Evolutionary conservation across 805 yeast species (phyloP), one percentile per base, ranked within the genome.

Genomic region (Wickerhamomyces bovis): DNA sequence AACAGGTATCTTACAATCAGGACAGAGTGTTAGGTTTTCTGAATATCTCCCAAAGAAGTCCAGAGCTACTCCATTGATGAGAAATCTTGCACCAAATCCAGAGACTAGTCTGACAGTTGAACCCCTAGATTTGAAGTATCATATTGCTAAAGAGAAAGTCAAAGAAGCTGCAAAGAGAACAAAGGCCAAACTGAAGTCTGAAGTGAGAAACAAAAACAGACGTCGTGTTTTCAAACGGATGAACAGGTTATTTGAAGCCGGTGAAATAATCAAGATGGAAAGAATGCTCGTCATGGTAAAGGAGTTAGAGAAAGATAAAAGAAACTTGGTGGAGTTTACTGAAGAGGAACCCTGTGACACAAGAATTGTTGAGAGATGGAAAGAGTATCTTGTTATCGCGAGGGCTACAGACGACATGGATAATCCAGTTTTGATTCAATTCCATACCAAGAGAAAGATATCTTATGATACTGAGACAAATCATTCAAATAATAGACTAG

Each of bases 341-440:
- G 88, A 81, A 49, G 59, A 64, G 10, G 81, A 78, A 47, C 67
- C 73, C 1, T 69, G 71, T 22, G 78, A 78, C 38, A 71, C 86
- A 0, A 65, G 83, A 44, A 73, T 85, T 1, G 50, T 72, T 10
- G 90, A 86, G 47, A 66, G 89, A 42, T 89, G 97, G 94, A 78
- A 75, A 50, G 97, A 90, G 60, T 87, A 81, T 58, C 67, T 80
- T 23, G 83, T 85, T 3, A 88, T 85, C 2, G 81, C 84, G 1
- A 68, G 92, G 49, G 74, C 77, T n/a, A 79, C 86, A 0, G 81
- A 78, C 15, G 65, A 71, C 47, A 42, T 57, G 0, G 69, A 66
- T 2, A 64, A 67, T 10, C 90, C 95, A 0, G 58, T 88, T 0
- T 61, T 70, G 4, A 49, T 89, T 1, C 89, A 89, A 56, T 77